A percentile compares a stretch with the other conserved stretches of the same genome.
Conservation (phyloP, 2,329 filamentous ascomycete genomes). For the Colletotrichum sp. region DNA sequence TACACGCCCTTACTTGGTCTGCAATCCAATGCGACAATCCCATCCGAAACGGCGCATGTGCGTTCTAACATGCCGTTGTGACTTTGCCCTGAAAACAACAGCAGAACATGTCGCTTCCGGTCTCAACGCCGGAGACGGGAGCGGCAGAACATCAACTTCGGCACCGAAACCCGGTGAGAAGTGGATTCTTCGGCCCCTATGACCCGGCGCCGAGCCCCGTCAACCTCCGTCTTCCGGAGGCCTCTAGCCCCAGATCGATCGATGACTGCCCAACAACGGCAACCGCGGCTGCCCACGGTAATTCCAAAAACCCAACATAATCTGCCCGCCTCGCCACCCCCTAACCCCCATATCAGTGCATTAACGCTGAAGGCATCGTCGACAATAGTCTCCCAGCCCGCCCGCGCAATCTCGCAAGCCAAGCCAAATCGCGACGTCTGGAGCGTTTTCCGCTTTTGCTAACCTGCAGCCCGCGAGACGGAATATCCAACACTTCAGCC, state of each 20-base stretch:
- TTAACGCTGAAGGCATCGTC: background rate
- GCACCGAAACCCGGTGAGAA: background rate
- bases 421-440: background rate
- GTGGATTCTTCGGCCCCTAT: background rate
- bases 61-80: background rate
- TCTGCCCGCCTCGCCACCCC: background rate
- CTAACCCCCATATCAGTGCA: background rate
- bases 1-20: background rate
- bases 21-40: background rate
- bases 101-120: background rate
- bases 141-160: background rate
- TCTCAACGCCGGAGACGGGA: background rate
- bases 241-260: background rate
- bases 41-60: background rate
- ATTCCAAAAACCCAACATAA: background rate
- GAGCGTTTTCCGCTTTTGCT: background rate
- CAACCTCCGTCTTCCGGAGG: background rate
- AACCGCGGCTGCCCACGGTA: background rate
- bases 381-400: background rate
- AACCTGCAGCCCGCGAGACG: background rate
- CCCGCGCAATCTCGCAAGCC: background rate
- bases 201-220: background rate
- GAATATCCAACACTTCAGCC: background rate
- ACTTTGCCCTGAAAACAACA: background rate
- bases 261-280: background rate